Percentiles rank a stretch among this genome's conserved stretches.
These are phyloP conservation scores for Globisporangium solare DNA, from an alignment of 352 stramenopile genomes.

Conservation along the genomic window DNA sequence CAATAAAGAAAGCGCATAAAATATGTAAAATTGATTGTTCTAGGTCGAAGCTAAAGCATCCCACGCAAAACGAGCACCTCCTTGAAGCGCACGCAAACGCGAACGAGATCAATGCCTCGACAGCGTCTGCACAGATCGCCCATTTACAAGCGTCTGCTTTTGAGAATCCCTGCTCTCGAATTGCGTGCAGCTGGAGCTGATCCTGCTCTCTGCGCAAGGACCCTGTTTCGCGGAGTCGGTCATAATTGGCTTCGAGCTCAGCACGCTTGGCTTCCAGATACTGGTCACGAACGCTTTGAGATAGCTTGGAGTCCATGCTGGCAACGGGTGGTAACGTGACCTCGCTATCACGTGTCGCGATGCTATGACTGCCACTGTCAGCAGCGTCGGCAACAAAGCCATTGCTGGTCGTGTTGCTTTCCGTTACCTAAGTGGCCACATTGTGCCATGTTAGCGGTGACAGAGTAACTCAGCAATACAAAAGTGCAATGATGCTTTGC, in stretches of 20 bases:
- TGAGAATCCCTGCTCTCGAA: constrained; percentile 23
- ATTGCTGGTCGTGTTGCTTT: constrained; percentile 4
- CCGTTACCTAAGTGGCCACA: background rate
- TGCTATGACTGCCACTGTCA: background rate
- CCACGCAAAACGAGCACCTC: constrained; percentile 13
- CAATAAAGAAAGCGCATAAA: background rate
- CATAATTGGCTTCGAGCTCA: constrained; percentile 47
- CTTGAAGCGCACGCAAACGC: constrained; percentile 16
- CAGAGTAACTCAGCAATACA: background rate
- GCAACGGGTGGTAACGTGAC: background rate
- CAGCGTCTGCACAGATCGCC: constrained; percentile 24
- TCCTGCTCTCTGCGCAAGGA: constrained; percentile 30
- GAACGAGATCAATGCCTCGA: constrained; percentile 28
- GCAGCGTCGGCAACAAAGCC: constrained; percentile 5
- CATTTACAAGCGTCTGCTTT: constrained; percentile 19
- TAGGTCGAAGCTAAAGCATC: background rate
- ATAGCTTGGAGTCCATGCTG: background rate
- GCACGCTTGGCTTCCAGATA: constrained; percentile 39
- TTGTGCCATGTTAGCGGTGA: background rate
- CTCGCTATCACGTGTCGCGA: too few species aligned
- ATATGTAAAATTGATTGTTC: background rate
- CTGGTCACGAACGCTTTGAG: constrained; percentile 21
- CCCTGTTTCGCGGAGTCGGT: constrained; percentile 30
- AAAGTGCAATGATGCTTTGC: background rate
- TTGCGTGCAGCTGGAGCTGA: constrained; percentile 21